Evolutionary conservation across 306 rosid species (phyloP), one percentile per base, ranked within the genome.

Genomic region (Quercus aquifolioides): DNA sequence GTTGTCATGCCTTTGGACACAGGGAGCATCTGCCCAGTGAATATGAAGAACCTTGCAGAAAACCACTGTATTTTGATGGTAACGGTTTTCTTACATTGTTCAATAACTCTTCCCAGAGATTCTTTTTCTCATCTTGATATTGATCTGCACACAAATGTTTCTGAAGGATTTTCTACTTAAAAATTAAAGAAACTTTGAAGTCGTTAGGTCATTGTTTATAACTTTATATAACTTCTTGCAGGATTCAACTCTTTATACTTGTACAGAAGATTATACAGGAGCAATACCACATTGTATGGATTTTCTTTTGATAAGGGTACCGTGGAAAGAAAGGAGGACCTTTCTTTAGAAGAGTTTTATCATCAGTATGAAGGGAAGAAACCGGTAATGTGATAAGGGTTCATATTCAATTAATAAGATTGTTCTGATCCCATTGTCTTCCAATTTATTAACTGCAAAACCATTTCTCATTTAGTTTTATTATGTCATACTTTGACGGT

Each of bases 161-260:
- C 10, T 60, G 17, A 28, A 56, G 4, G 31, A 28, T 30, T 1
- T 55, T 31, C 28, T 38, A 20, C 6, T 21, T 41, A 41, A 41
- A 41, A 41, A 41, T 41, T 41, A 41, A 57, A 38, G 13, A 19
- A 18, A 10, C 5, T 68, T 7, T 33, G 26, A 35, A 33, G 71
- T 33, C 3, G 33, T 31, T 31, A 17, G 19, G 31, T 18, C 54
- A n/a, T 73, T 76, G 56, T 6, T 51, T 28, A 41, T 41, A 8
- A 41, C 46, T 41, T 41, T 41, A 46, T 72, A 21, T 77, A 15
- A 75, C 64, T 72, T 77, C n/a, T 55, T 84, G 82, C 92, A 95
- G 99, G 98, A 81, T 93, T 93, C 92, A 82, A 80, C 80, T 95
- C 99, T 25, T 75, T 91, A 79, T 91, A 85, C 84, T 76, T 95